A percentile compares a stretch with the other conserved stretches of the same genome.
Evolutionary conservation across 2,329 filamentous ascomycete genomes (phyloP).

Genomic region (Aspergillus calidoustus): DNA sequence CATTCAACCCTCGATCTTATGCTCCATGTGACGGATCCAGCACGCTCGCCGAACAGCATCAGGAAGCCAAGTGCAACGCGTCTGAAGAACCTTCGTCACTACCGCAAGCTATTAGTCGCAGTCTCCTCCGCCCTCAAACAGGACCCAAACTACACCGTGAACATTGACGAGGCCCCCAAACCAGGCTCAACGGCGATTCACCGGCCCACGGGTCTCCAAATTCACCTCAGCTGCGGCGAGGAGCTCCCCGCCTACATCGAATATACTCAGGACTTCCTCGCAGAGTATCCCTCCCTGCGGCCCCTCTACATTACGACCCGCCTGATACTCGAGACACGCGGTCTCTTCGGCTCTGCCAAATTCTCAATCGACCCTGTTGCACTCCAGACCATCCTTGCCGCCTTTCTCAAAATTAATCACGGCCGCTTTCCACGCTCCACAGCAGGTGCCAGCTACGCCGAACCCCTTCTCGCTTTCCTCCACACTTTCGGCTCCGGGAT

Average conservation of each 20-base stretch:
- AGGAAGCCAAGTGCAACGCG: slow-evolving; percentile 41
- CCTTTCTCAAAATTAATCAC: slow-evolving; percentile 54
- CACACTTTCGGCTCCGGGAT: slow-evolving; percentile 53
- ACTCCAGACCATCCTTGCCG: slow-evolving; percentile 62
- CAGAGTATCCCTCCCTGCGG: slow-evolving; percentile 55
- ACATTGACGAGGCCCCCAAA: slow-evolving; percentile 25
- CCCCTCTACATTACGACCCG: slow-evolving; percentile 57
- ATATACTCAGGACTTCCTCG: slow-evolving; percentile 52
- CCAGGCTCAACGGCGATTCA: slow-evolving; percentile 48
- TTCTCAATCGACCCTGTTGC: slow-evolving; percentile 60
- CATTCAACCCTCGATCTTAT: slow-evolving; percentile 61
- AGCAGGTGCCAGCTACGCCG: slow-evolving; percentile 37
- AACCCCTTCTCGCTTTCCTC: slow-evolving; percentile 55
- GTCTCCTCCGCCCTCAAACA: slow-evolving; percentile 30
- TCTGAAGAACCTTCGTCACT: slow-evolving; percentile 34
- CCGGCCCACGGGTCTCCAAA: slow-evolving; percentile 51
- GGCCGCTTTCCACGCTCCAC: slow-evolving; percentile 30
- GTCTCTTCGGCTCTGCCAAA: slow-evolving; percentile 52
- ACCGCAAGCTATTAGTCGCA: slow-evolving; percentile 28
- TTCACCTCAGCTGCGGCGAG: slow-evolving; percentile 58
- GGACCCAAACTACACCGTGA: slow-evolving; percentile 28
- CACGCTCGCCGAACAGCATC: slow-evolving; percentile 26
- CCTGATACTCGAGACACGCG: slow-evolving; percentile 55
- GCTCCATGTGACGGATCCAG: slow-evolving; percentile 35
- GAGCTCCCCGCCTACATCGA: slow-evolving; percentile 44